Conservation (phyloP, 2,329 filamentous ascomycete genomes). For the Paradendryphiella salina region DNA sequence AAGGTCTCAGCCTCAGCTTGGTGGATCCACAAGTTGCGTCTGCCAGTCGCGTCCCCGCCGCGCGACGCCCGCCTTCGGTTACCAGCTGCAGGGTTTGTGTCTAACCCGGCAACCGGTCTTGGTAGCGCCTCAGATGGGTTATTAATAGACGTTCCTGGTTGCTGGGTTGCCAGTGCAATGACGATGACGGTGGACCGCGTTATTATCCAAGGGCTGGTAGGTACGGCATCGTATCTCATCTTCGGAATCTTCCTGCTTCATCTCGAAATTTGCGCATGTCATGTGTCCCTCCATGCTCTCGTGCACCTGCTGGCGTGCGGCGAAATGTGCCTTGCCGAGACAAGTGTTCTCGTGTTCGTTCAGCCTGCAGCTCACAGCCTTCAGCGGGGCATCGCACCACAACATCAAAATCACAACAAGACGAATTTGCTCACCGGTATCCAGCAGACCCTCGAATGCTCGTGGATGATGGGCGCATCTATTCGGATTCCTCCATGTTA, state of each 20-base stretch:
- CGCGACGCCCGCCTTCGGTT: slow-evolving; percentile 7
- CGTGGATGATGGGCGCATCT: too few species aligned
- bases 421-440: not conserved
- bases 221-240: not conserved
- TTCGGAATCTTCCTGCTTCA: not conserved
- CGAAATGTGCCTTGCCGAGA: not conserved
- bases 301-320: not conserved
- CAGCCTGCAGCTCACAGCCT: slow-evolving; percentile 3
- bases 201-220: not conserved
- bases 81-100: slow-evolving; percentile 6
- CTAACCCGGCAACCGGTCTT: slow-evolving; percentile 8
- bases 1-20: slow-evolving; percentile 24
- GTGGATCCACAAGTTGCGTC: slow-evolving; percentile 4
- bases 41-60: slow-evolving; percentile 15
- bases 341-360: slow-evolving; percentile 1
- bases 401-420: not conserved
- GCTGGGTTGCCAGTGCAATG: not conserved
- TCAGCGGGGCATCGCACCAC: not conserved
- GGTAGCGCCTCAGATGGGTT: slow-evolving; percentile 4
- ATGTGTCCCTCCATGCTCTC: not conserved
- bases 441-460: too few species aligned
- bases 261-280: not conserved
- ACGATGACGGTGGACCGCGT: not conserved
- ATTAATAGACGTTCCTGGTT: slow-evolving; percentile 11
- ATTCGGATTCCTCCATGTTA: too few species aligned